phyloP scores from a whole-genome alignment of 768 basidiomycete species.

The Collybiopsis luxurians region DNA sequence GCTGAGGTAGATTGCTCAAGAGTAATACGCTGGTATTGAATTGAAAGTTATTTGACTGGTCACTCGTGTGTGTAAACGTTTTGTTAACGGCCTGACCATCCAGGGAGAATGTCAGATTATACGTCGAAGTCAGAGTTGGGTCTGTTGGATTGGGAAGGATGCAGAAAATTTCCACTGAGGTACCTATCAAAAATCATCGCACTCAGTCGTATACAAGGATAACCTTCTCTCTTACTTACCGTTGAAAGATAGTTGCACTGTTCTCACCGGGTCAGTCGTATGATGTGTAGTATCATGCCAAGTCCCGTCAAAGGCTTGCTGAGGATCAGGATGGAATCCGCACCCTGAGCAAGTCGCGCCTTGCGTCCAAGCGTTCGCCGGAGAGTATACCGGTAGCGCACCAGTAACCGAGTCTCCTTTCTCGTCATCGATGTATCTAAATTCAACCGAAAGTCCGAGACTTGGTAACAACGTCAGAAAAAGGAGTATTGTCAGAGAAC shows the following conservation, averaged over 20 bases:
- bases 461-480: not conserved
- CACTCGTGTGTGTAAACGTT: not conserved
- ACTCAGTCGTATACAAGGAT: not conserved
- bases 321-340: conserved; percentile 1
- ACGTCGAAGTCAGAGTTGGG: conserved; percentile 6
- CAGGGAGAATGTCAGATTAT: not conserved
- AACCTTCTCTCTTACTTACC: not conserved
- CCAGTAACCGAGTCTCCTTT: conserved; percentile 1
- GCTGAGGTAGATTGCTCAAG: not conserved
- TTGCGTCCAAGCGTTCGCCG: not conserved
- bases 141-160: conserved; percentile 10
- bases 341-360: not conserved
- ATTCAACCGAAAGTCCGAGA: not conserved
- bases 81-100: not conserved
- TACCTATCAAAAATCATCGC: not conserved
- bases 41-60: not conserved
- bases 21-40: not conserved
- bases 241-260: not conserved
- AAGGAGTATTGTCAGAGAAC: not conserved
- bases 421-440: not conserved
- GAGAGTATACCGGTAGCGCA: not conserved
- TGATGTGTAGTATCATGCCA: conserved; percentile 9
- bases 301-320: not conserved
- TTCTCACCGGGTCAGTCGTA: not conserved
- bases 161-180: conserved; percentile 3